Conservation (phyloP, 495 filamentous ascomycete species). For the Platismatia glauca region DNA sequence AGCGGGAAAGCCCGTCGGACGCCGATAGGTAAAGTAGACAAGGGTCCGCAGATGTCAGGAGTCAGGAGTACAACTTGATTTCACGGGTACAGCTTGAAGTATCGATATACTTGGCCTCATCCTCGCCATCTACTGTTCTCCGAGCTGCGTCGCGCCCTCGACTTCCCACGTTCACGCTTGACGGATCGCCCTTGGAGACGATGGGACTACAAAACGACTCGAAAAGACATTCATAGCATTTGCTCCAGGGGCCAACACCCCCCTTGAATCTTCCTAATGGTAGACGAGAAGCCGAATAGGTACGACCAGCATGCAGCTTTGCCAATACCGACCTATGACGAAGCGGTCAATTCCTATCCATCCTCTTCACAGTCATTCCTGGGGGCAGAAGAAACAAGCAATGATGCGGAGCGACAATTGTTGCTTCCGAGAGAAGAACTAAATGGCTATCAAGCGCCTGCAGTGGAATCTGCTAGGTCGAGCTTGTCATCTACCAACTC, state of each 20-base stretch:
- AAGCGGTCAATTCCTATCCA: conserved; percentile 60
- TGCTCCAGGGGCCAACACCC: neutral
- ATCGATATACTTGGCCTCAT: neutral
- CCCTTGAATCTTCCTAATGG: conserved; percentile 31
- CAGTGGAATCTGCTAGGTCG: conserved; percentile 59
- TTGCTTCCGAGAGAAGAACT: conserved; percentile 34
- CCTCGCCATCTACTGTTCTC: neutral
- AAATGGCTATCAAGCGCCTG: conserved; percentile 62
- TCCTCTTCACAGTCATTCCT: conserved; percentile 57
- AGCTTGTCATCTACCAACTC: conserved; percentile 48
- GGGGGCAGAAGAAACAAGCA: conserved; percentile 42
- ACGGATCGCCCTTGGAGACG: neutral
- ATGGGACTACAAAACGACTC: conserved; percentile 5
- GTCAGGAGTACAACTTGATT: too few species aligned
- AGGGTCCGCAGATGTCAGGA: neutral
- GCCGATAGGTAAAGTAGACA: neutral
- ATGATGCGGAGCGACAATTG: conserved; percentile 54
- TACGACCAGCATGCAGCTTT: conserved; percentile 46
- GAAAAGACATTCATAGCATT: conserved; percentile 5
- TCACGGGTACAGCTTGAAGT: too few species aligned
- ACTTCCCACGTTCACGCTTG: neutral
- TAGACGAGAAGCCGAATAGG: conserved; percentile 48
- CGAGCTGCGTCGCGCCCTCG: neutral
- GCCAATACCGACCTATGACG: conserved; percentile 92
- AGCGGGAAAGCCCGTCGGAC: neutral